These are phyloP conservation scores for Silybum marianum DNA, from an alignment of 129 eudicot genomes.

Conservation along the genomic window DNA sequence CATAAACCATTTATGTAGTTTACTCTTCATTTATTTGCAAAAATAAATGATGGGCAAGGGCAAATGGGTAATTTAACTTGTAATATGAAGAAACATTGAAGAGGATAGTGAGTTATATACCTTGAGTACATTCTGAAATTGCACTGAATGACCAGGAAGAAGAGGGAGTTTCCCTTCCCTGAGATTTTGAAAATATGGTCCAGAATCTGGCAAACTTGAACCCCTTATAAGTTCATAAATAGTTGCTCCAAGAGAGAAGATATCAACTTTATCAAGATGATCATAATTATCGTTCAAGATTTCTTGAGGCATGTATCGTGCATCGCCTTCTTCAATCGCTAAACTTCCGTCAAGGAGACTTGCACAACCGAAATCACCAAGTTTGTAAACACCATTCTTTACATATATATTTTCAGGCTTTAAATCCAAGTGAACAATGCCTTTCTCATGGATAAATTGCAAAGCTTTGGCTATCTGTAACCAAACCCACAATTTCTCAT, in stretches of 20 bases:
- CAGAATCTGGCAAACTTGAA: constrained; percentile 71
- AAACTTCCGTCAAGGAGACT: constrained; percentile 76
- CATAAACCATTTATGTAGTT: not conserved
- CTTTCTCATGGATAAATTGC: constrained; percentile 71
- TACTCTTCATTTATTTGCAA: too few species aligned
- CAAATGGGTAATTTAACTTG: not conserved
- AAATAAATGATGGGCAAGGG: not conserved
- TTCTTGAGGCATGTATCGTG: constrained; percentile 96
- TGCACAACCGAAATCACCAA: constrained; percentile 98
- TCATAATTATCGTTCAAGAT: constrained; percentile 84
- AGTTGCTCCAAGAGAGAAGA: constrained; percentile 84
- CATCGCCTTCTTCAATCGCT: constrained; percentile 95
- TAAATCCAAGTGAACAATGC: constrained; percentile 85
- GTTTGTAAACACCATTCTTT: constrained; percentile 72
- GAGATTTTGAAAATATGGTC: constrained; percentile 61
- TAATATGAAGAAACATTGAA: not conserved
- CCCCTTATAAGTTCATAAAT: constrained; percentile 77
- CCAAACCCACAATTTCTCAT: constrained; percentile 14
- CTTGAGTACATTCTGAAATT: constrained; percentile 79
- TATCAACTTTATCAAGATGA: constrained; percentile 88
- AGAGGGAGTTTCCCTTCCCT: constrained; percentile 83
- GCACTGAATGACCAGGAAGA: constrained; percentile 81
- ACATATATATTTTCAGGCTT: constrained; percentile 92
- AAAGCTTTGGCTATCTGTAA: constrained; percentile 80
- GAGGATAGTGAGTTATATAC: constrained; percentile 35